phyloP scores from a whole-genome alignment of 179 eudicot genomes.

The Silene coronaria region DNA sequence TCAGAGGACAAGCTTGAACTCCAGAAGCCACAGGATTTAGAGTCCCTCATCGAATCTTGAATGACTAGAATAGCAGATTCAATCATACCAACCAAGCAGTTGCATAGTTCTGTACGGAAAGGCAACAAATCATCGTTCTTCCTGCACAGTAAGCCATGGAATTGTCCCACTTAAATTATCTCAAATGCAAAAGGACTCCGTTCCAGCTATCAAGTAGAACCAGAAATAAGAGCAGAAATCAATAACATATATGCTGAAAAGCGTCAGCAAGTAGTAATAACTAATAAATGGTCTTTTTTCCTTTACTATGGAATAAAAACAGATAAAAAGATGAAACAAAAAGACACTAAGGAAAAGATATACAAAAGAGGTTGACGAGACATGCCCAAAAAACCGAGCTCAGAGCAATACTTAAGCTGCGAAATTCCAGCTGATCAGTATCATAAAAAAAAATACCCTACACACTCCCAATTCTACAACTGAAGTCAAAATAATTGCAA shows the following conservation, averaged over 20 bases:
- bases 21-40: constrained; percentile 34
- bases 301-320: background rate
- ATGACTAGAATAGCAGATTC: constrained; percentile 49
- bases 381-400: too few species aligned
- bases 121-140: constrained; percentile 40
- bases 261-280: background rate
- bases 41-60: constrained; percentile 41
- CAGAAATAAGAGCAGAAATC: too few species aligned
- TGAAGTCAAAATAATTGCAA: background rate
- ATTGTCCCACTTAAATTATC: background rate
- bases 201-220: background rate
- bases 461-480: background rate
- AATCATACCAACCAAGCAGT: constrained; percentile 50
- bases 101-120: constrained; percentile 44
- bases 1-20: constrained; percentile 41
- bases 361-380: too few species aligned
- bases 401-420: too few species aligned
- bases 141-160: constrained; percentile 39
- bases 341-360: too few species aligned
- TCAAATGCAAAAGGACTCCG: background rate
- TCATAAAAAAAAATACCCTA: background rate
- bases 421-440: background rate
- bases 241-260: background rate
- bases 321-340: background rate
- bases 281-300: background rate